Percentiles rank a stretch among this genome's conserved stretches.
Evolutionary conservation across 2,329 filamentous ascomycete genomes (phyloP).

Genomic region (Verticillium isaacii): DNA sequence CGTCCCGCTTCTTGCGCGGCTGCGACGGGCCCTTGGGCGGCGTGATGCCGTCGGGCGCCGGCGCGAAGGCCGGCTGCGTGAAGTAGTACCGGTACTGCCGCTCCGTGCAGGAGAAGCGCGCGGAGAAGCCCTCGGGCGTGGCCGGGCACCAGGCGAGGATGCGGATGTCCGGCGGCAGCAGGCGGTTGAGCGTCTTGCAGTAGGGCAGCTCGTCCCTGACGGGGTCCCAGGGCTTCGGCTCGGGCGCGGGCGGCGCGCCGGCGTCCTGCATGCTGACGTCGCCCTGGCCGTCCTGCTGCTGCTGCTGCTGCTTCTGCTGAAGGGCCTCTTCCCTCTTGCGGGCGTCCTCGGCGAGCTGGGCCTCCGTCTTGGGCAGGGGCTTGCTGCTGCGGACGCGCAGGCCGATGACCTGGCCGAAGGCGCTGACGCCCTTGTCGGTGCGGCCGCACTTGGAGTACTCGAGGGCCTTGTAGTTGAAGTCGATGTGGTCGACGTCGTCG

Average conservation of each 20-base stretch:
- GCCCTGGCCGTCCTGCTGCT: conserved; percentile 5
- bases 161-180: conserved; percentile 85
- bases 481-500: conserved; percentile 36
- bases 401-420: conserved; percentile 92
- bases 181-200: conserved; percentile 74
- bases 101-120: conserved; percentile 88
- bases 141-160: conserved; percentile 89
- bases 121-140: conserved; percentile 76
- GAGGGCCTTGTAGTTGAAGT: conserved; percentile 65
- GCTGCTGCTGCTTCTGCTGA: conserved; percentile 14
- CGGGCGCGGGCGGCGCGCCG: neutral
- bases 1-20: conserved; percentile 3
- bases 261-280: conserved; percentile 1
- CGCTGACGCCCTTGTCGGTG: conserved; percentile 89
- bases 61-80: conserved; percentile 83
- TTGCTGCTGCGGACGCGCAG: conserved; percentile 76
- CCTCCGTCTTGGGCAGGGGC: conserved; percentile 57
- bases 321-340: conserved; percentile 49
- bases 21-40: neutral
- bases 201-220: conserved; percentile 81
- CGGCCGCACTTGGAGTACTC: conserved; percentile 95
- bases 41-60: conserved; percentile 52
- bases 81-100: conserved; percentile 96
- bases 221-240: conserved; percentile 50
- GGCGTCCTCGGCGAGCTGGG: conserved; percentile 73